Evolutionary conservation across 1,284 basidiomycete species (phyloP).

Genomic region (Peniophora sp.): DNA sequence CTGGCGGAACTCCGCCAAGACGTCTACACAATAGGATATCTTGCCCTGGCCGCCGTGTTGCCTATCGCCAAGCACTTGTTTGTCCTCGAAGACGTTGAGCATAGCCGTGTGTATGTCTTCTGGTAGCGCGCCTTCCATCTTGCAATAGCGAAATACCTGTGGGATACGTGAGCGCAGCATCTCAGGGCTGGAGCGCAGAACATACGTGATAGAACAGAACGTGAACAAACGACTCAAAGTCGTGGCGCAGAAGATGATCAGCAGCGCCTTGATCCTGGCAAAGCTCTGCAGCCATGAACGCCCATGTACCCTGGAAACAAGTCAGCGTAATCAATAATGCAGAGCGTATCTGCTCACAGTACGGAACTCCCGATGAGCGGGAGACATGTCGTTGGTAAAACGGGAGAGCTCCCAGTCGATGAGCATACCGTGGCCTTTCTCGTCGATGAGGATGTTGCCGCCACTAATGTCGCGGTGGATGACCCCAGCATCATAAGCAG

Average conservation of each 20-base stretch:
- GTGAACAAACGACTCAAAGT: not conserved
- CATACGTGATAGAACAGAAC: not conserved
- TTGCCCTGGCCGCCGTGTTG: too few relatives aligned
- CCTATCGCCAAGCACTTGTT: too few relatives aligned
- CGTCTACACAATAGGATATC: too few relatives aligned
- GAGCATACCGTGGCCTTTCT: not conserved
- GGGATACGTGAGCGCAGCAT: too few relatives aligned
- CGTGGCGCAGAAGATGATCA: not conserved
- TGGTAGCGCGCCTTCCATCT: too few relatives aligned
- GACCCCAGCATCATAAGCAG: not conserved
- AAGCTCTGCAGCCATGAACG: not conserved
- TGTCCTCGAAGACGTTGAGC: too few relatives aligned
- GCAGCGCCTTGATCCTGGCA: not conserved
- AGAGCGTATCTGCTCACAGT: not conserved
- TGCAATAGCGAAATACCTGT: too few relatives aligned
- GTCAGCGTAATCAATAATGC: not conserved
- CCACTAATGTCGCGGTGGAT: not conserved
- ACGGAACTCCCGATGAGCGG: not conserved
- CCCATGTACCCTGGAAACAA: not conserved
- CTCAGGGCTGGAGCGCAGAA: too few relatives aligned
- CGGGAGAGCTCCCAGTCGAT: not conserved
- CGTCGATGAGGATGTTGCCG: not conserved
- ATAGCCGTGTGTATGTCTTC: too few relatives aligned
- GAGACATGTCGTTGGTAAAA: not conserved
- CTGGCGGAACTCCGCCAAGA: too few relatives aligned